A percentile compares a stretch with the other conserved stretches of the same genome.
Evolutionary conservation across 257 asterid species (phyloP).

Genomic region (Thymus quinquecostatus): DNA sequence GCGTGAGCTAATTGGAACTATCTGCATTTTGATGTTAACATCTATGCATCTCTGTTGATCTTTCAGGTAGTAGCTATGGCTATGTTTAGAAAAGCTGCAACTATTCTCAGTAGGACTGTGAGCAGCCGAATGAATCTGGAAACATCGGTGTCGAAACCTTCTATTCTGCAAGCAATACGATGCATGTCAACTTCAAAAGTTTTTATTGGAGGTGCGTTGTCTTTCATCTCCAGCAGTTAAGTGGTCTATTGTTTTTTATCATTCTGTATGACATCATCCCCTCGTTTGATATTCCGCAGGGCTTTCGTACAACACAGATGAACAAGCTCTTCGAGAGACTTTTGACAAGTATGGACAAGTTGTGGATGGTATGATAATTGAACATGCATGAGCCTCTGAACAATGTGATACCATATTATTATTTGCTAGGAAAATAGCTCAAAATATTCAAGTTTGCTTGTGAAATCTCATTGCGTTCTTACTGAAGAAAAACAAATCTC

Average conservation of each 20-base stretch:
- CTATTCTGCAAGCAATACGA: conserved; percentile 69
- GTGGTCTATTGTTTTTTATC: not conserved
- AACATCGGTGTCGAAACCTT: conserved; percentile 51
- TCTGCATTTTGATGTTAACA: too few species aligned
- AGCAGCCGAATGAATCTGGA: conserved; percentile 47
- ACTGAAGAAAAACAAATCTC: not conserved
- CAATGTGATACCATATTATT: not conserved
- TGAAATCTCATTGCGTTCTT: not conserved
- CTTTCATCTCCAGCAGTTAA: not conserved
- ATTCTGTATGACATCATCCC: conserved; percentile 11
- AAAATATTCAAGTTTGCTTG: not conserved
- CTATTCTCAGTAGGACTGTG: conserved; percentile 50
- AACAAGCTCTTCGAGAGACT: conserved; percentile 58
- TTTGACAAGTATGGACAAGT: conserved; percentile 79
- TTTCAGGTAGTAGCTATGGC: conserved; percentile 59
- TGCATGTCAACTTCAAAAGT: conserved; percentile 83
- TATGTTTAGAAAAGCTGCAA: conserved; percentile 70
- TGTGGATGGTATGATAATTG: conserved; percentile 58
- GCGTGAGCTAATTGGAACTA: not conserved
- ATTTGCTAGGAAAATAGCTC: not conserved
- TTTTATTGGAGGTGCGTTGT: conserved; percentile 73
- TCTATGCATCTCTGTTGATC: not conserved
- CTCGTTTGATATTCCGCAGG: conserved; percentile 50
- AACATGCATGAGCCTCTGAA: conserved; percentile 6
- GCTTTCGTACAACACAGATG: conserved; percentile 63